Percentiles rank a stretch among this genome's conserved stretches.
These are phyloP conservation scores for Cyclotella cryptica DNA, from an alignment of 108 stramenopile genomes.

Conservation along the genomic window DNA sequence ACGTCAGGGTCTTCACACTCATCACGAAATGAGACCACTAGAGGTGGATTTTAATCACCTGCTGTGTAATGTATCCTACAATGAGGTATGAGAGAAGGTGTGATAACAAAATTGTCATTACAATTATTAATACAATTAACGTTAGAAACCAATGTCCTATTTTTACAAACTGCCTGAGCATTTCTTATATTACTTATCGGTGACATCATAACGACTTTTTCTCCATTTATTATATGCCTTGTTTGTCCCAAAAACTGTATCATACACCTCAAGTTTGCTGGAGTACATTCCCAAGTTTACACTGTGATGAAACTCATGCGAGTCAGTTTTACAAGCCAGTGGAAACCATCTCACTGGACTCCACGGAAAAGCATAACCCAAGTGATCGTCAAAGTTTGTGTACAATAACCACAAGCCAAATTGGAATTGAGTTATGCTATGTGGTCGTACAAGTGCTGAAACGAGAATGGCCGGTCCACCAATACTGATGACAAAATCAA, in stretches of 20 bases:
- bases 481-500: conserved; percentile 44
- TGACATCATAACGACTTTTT: conserved; percentile 18
- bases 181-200: not conserved
- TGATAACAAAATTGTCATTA: too few relatives aligned
- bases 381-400: conserved; percentile 56
- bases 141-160: too few relatives aligned
- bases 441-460: conserved; percentile 24
- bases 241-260: conserved; percentile 44
- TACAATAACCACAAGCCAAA: conserved; percentile 45
- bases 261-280: conserved; percentile 37
- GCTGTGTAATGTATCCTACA: not conserved
- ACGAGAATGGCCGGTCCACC: conserved; percentile 28
- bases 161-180: too few relatives aligned
- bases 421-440: conserved; percentile 45
- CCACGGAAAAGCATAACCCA: conserved; percentile 57
- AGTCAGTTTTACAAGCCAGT: conserved; percentile 43
- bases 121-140: too few relatives aligned
- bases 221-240: conserved; percentile 37
- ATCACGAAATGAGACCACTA: not conserved
- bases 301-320: conserved; percentile 56
- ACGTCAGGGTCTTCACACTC: conserved; percentile 19
- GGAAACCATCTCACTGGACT: conserved; percentile 54
- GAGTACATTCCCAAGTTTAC: conserved; percentile 49
- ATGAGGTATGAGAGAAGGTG: not conserved
- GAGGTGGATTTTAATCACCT: conserved; percentile 7